Evolutionary conservation across 169 alveolate species (phyloP), one percentile per base, ranked within the genome.

Genomic region (Cryptosporidium meleagridis): DNA sequence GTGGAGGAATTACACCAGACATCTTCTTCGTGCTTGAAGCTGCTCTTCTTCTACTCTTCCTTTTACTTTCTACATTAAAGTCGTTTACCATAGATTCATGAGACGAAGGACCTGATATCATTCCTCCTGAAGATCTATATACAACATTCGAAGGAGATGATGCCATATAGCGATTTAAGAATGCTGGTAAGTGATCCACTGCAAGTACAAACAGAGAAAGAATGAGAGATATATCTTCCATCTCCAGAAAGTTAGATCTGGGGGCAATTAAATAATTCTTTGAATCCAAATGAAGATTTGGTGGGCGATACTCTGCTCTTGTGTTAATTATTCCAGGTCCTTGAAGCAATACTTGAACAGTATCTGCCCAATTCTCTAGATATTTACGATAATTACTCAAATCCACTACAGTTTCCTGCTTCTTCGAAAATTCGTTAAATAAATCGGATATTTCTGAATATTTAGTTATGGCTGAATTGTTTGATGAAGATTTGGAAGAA

Each of bases 321-420:
- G 73, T 80, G 18, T 59, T 59, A 65, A 80, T 51, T 41, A 80
- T 80, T 14, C 89, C 89, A 21, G 89, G 89, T 12, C 89, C 89
- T 45, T 80, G 89, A 37, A 80, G 68, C 16, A 80, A 62, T 45
- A 80, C 89, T 18, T 80, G 89, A 29, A 80, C 89, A n/a, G 65
- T 62, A 14, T 80, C 89, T 10, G 89, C 89, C 89, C 89, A 80
- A 23, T 65, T 65, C 29, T 80, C 89, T 1, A 62, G 65, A 29
- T 41, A 80, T n/a, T 44, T 59, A 21, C 70, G 59, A 51, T 80
- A 65, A 26, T 65, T 69, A 26, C 33, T 45, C 48, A 53, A 41
- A 48, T 62, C 89, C 9, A 21, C 62, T 2, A 41, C 70, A 4
- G 1, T 35, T 35, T 80, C 67, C 41, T 62, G 72, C 16, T 80